Evolutionary conservation across 208 protist genomes (phyloP), one percentile per base, ranked within the genome.

Genomic region (Phytomonas francai): DNA sequence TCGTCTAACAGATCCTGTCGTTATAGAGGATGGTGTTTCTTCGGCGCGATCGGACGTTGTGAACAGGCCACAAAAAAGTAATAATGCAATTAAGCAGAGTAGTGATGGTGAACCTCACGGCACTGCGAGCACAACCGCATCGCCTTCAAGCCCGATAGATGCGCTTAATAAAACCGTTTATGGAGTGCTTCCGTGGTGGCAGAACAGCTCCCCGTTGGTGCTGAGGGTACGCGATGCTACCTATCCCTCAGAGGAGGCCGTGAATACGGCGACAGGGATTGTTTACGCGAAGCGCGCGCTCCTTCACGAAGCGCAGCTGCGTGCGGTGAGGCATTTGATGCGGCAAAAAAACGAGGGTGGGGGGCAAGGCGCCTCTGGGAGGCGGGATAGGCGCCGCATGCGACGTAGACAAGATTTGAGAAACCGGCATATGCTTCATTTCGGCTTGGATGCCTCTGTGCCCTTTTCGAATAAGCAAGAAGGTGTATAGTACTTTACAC

Each of bases 371-470:
- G 36, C 42, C 63, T 62, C 30, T 64, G 54, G 32, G 63, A 30
- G 59, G 56, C 22, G 34, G 56, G 32, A 36, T 36, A 36, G 33
- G 8, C 33, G 33, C 33, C 33, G 33, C 33, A 8, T 36, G 8
- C 33, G 33, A 11, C 33, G 29, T 16, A 25, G n/a, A 32, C 9
- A 67, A 34, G 22, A 84, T 19, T 57, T 94, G 34, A 70, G 82
- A 30, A 95, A 95, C 72, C 74, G 73, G n/a, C 89, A 95, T 65
- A 74, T 95, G 60, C 34, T 92, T 6, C 85, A 93, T 70, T 95
- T 84, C 63, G 89, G 89, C 1, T 64, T 95, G 32, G 85, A 95
- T 78, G 73, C 78, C 5, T 88, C 81, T n/a, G 69, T 90, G 22
- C 87, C 89, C 9, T 91, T 83, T 70, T 33, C 60, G 63, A 66